phyloP scores from a whole-genome alignment of 176 grass and related monocot species.

The Oryza meyeriana region DNA sequence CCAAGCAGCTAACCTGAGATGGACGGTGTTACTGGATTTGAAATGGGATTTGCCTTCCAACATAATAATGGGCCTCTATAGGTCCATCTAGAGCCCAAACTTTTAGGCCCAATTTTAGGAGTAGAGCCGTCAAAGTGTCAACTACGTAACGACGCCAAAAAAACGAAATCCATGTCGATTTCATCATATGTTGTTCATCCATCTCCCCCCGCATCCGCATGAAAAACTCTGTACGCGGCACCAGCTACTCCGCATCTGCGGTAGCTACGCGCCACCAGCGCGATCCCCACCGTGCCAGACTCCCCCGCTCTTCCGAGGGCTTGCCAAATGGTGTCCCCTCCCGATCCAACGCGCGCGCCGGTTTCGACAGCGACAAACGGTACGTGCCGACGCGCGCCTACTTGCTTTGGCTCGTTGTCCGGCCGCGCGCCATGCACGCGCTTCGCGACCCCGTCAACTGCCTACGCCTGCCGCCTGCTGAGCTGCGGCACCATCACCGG shows the following conservation, averaged over 20 bases:
- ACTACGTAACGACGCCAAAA: too few species aligned
- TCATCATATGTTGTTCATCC: not conserved
- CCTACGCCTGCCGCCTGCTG: not conserved
- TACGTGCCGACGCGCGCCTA: not conserved
- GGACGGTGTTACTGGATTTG: not conserved
- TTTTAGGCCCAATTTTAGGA: not conserved
- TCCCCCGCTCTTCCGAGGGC: too few species aligned
- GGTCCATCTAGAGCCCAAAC: not conserved
- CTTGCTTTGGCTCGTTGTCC: not conserved
- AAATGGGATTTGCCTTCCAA: not conserved
- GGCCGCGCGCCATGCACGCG: not conserved
- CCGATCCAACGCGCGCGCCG: not conserved
- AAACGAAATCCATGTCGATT: not conserved
- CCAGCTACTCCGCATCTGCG: too few species aligned
- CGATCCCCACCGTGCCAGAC: too few species aligned
- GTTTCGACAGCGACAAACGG: not conserved
- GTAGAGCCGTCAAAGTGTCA: too few species aligned
- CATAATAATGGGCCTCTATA: not conserved
- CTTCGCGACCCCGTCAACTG: slow-evolving; percentile 11
- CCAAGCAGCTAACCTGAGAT: not conserved
- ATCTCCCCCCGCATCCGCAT: too few species aligned
- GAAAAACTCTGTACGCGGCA: too few species aligned
- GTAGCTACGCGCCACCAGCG: too few species aligned
- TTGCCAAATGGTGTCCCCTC: not conserved
- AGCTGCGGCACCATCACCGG: not conserved